Evolutionary conservation across 768 basidiomycete genomes (phyloP), one percentile per base, ranked within the genome.

Genomic region (Boletus speciosus): DNA sequence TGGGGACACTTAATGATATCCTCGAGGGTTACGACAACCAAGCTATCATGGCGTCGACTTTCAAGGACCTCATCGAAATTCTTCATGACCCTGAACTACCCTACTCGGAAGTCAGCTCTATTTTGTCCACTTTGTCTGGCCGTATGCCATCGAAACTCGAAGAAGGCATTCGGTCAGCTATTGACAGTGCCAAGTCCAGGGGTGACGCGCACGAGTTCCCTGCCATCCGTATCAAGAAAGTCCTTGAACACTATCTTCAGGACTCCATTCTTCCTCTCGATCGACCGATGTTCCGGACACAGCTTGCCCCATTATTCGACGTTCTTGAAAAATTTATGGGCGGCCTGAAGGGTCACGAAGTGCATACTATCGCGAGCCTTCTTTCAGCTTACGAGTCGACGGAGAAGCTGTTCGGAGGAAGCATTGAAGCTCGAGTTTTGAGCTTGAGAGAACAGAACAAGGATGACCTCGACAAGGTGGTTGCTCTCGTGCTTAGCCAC

Each of bases 11-110:
- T 49, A 83, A 86, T 69, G 93, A 98, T 73, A 95, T 97, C 62
- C 80, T 99, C 56, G 90, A 93, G 53, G 97, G 97, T 36, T 99
- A 88, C 72, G 97, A 99, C 74, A 98, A 98, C 74, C 91, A 93
- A 66, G 87, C 93, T 6, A 78, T 90, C 60, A 93, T 98, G 89
- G 78, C 80, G 19, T 73, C 85, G 5, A 91, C 92, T 11, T 77
- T 98, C 66, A 95, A 93, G 70, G 88, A 93, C 42, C 85, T 99
- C 54, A 77, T 92, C 62, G 76, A 83, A 36, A 84, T 92, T 38
- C 80, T 99, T 34, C 85, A 87, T 56, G 81, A 94, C 63, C 81
- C 88, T 6, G 90, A 91, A 57, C 84, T 98, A 27, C 94, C 97
- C 0, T 98, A 88, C 73, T 83, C 90, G 23, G 89, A 98, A 71